Evolutionary conservation across 2,329 filamentous ascomycete species (phyloP), one percentile per base, ranked within the genome.

Genomic region (Chalaropsis ovoidea): DNA sequence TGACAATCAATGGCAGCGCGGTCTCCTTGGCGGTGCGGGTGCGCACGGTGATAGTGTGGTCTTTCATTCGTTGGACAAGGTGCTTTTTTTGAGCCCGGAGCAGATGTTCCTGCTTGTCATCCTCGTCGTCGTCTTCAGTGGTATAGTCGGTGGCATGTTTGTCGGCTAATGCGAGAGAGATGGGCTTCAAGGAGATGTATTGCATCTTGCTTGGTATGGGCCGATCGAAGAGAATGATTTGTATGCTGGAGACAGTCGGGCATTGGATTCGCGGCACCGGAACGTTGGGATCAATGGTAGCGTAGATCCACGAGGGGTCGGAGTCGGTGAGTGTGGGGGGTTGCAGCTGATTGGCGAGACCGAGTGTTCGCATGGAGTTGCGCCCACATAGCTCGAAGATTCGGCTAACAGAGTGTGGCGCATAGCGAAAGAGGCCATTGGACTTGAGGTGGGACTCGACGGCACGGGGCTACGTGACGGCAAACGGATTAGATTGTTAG

Each of bases 191-290:
- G 0, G 94, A 99, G 70, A 97, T 87, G 75, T 97, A 99, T 75
- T 99, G 93, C 94, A 99, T 97, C 65, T 86, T 84, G 41, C 82
- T 85, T 0, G 94, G 93, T 66, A 88, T 83, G 0, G 94, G 94
- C 60, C 92, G 82, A 71, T 96, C 86, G 75, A 95, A 99, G 66
- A 95, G 80, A 67, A 97, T 88, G 56, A 96, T 83, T 73, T 99
- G 94, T 58, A 95, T 84, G 58, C 86, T 90, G 22, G 88, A 80
- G 4, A 85, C 84, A 68, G 83, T 82, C 61, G 86, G 81, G 67
- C 89, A 95, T 66, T 83, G 85, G 67, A 99, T 86, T 45, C 80
- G 81, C 1, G 93, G 93, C n/a, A 85, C 78, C 68, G 72, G 79
- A 70, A 70, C 77, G 70, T 71, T 79, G 70, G 74, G 79, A 76